phyloP scores from a whole-genome alignment of 2,329 filamentous ascomycete genomes.

The Calonectria hawksworthii region DNA sequence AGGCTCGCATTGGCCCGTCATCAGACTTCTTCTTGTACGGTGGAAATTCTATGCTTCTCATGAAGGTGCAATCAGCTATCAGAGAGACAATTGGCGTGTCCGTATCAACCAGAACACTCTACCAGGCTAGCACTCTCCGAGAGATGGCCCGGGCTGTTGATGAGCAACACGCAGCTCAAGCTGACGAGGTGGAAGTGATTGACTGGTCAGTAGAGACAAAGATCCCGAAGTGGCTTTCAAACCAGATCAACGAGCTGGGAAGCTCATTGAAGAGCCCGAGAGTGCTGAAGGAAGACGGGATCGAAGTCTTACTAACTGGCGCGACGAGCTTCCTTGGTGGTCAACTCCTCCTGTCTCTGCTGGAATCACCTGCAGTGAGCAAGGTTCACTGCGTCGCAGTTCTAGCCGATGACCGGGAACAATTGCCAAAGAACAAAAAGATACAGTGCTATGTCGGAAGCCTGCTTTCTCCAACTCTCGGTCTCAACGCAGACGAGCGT shows the following conservation, averaged over 20 bases:
- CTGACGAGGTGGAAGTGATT: conserved; percentile 37
- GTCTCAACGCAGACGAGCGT: conserved; percentile 19
- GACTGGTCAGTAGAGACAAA: conserved; percentile 57
- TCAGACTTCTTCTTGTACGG: conserved; percentile 55
- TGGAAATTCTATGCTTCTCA: conserved; percentile 53
- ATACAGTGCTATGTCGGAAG: conserved; percentile 20
- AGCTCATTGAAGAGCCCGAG: background rate
- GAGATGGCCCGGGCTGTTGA: conserved; percentile 51
- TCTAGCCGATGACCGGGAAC: conserved; percentile 19
- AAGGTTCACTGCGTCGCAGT: conserved; percentile 33
- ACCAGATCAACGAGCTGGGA: background rate
- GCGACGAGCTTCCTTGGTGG: conserved; percentile 34
- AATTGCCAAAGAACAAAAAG: conserved; percentile 6
- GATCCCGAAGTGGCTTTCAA: conserved; percentile 5
- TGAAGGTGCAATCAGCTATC: conserved; percentile 47
- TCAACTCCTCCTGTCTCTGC: conserved; percentile 27
- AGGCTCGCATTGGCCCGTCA: conserved; percentile 10
- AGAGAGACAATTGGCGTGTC: conserved; percentile 40
- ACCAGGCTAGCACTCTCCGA: conserved; percentile 51
- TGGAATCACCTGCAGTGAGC: conserved; percentile 10
- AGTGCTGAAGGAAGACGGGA: background rate
- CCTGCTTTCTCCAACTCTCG: conserved; percentile 19
- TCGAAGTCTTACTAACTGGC: conserved; percentile 32
- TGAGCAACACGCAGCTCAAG: conserved; percentile 7
- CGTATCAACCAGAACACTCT: conserved; percentile 49